Percentiles rank a stretch among this genome's conserved stretches.
Conservation (phyloP, 352 stramenopile species). For the Phytopythium litorale region DNA sequence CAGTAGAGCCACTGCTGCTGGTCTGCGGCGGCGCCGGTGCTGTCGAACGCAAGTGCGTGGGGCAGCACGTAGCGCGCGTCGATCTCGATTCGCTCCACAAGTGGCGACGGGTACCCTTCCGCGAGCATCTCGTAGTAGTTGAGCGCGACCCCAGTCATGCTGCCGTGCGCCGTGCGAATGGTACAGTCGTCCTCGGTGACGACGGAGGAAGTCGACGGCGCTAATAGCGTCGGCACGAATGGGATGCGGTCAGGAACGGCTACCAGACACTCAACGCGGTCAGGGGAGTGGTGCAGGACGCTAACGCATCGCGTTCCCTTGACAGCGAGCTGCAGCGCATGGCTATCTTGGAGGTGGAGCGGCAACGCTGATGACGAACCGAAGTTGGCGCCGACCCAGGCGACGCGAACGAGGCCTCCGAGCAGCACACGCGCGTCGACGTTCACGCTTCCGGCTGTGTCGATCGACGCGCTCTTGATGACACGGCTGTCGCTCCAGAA, state of each 20-base stretch:
- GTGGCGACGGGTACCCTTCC: conserved; percentile 34
- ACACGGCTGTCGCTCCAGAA: conserved; percentile 59
- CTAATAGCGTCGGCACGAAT: not conserved
- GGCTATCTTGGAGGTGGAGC: conserved; percentile 3
- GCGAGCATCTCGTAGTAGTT: conserved; percentile 56
- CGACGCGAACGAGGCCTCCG: conserved; percentile 35
- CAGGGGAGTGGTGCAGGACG: conserved; percentile 33
- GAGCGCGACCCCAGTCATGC: conserved; percentile 36
- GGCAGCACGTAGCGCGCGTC: conserved; percentile 27
- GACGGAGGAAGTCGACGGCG: conserved; percentile 3
- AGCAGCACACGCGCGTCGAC: conserved; percentile 22
- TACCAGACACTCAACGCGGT: conserved; percentile 56
- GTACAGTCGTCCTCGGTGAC: conserved; percentile 35
- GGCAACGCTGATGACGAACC: conserved; percentile 5
- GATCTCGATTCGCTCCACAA: conserved; percentile 50
- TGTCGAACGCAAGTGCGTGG: conserved; percentile 43
- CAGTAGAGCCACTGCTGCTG: conserved; percentile 52
- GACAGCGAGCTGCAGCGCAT: conserved; percentile 37
- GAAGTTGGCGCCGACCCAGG: conserved; percentile 62
- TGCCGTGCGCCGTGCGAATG: conserved; percentile 42
- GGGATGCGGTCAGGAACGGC: conserved; percentile 28
- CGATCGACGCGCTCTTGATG: conserved; percentile 25
- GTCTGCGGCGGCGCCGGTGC: conserved; percentile 6
- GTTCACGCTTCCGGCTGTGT: conserved; percentile 4
- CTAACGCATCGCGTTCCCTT: conserved; percentile 37